These are phyloP conservation scores for Micractinium conductrix DNA, from an alignment of 139 green algal species.

Conservation along the genomic window DNA sequence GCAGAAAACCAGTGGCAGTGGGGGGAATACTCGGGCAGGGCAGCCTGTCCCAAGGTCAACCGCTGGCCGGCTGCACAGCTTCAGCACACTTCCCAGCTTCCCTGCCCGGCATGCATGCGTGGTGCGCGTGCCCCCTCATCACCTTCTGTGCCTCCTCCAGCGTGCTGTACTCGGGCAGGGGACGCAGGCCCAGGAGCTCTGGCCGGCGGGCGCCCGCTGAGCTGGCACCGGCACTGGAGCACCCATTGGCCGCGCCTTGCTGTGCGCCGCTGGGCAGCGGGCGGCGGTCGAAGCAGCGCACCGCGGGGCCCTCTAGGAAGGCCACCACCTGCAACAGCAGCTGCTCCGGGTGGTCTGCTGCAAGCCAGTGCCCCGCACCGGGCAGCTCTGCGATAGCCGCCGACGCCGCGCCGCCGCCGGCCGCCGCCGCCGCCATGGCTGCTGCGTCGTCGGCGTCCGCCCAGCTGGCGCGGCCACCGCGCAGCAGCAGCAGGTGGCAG, in stretches of 20 bases:
- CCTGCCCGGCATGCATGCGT: too few relatives aligned
- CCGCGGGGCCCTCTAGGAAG: constrained; percentile 46
- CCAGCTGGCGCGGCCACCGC: constrained; percentile 17
- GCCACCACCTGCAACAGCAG: constrained; percentile 28
- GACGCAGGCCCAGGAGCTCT: constrained; percentile 46
- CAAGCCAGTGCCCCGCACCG: constrained; percentile 1
- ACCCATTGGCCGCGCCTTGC: background rate
- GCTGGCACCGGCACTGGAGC: background rate
- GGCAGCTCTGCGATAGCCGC: constrained; percentile 16
- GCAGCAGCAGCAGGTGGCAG: constrained; percentile 35
- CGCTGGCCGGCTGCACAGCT: too few relatives aligned
- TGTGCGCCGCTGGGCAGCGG: background rate
- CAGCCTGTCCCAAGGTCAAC: background rate
- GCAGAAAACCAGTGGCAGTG: background rate
- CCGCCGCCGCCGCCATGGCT: background rate
- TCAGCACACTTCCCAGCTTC: too few relatives aligned
- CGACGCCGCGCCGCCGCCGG: background rate
- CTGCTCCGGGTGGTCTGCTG: constrained; percentile 23
- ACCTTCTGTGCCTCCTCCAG: constrained; percentile 59
- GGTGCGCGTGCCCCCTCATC: too few relatives aligned
- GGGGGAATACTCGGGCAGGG: background rate
- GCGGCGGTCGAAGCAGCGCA: constrained; percentile 24
- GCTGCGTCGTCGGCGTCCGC: background rate
- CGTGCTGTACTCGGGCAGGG: constrained; percentile 53
- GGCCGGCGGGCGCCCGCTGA: constrained; percentile 24